Conservation (phyloP, 345 rosid genomes). For the Triadica sebifera region DNA sequence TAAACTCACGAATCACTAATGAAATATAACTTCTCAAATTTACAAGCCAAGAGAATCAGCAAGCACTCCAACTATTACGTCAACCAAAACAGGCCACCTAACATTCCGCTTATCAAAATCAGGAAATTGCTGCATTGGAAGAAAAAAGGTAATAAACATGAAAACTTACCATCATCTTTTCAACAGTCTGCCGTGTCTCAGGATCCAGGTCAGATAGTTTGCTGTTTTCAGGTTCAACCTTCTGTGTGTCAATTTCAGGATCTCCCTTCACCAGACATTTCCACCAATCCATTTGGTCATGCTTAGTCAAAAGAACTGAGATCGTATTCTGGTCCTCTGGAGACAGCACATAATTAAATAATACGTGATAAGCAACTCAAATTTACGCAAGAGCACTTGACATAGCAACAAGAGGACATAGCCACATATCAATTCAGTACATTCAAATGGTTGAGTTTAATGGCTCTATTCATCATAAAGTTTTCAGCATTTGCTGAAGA, state of each 20-base stretch:
- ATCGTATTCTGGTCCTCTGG: conserved; percentile 67
- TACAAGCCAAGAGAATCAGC: not conserved
- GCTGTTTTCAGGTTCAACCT: conserved; percentile 89
- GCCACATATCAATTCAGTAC: no score
- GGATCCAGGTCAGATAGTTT: conserved; percentile 78
- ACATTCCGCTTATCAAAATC: not conserved
- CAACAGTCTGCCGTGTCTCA: conserved; percentile 70
- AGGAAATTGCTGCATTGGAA: not conserved
- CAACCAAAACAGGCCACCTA: not conserved
- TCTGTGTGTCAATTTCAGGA: conserved; percentile 88
- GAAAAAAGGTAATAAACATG: not conserved
- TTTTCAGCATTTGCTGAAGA: no score
- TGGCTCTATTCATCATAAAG: no score
- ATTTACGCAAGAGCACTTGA: not conserved
- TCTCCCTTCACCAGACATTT: conserved; percentile 75
- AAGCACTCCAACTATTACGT: not conserved
- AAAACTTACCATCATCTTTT: conserved; percentile 80
- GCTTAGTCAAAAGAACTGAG: conserved; percentile 80
- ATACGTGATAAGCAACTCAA: not conserved
- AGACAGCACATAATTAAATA: not conserved
- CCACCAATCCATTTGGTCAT: conserved; percentile 96
- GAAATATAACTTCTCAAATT: not conserved
- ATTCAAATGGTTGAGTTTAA: no score
- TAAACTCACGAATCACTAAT: not conserved
- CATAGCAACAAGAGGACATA: not conserved